Conservation (phyloP, 345 rosid species). For the Euphorbia tirucalli region DNA sequence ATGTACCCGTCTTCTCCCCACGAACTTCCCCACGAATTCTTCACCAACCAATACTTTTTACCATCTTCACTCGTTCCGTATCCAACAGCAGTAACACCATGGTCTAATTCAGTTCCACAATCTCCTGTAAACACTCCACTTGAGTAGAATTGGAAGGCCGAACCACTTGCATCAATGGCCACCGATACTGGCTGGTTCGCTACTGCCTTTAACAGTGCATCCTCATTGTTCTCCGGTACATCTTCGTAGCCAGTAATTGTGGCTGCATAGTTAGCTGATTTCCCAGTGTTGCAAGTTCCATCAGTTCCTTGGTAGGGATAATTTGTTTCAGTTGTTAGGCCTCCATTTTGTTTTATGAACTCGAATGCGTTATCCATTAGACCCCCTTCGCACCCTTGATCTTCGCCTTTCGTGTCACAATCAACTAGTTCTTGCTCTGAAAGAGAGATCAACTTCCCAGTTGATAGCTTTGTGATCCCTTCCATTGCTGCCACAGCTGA, state of each 20-base stretch:
- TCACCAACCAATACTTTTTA: slow-evolving; percentile 21
- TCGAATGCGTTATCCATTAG: slow-evolving; percentile 33
- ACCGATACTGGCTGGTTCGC: slow-evolving; percentile 27
- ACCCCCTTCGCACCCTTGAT: slow-evolving; percentile 32
- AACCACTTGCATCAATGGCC: slow-evolving; percentile 26
- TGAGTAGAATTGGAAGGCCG: slow-evolving; percentile 18
- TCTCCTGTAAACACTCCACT: slow-evolving; percentile 25
- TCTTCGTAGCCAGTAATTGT: slow-evolving; percentile 12
- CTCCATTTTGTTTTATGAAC: slow-evolving; percentile 28
- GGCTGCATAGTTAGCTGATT: slow-evolving; percentile 7
- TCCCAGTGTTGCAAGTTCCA: slow-evolving; percentile 5
- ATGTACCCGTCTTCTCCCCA: slow-evolving; percentile 27
- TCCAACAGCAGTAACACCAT: slow-evolving; percentile 24
- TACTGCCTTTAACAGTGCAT: slow-evolving; percentile 18
- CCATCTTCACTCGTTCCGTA: slow-evolving; percentile 16
- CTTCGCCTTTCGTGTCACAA: slow-evolving; percentile 27
- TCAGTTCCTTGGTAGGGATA: slow-evolving; percentile 25
- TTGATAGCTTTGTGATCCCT: slow-evolving; percentile 39
- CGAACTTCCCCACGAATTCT: slow-evolving; percentile 28
- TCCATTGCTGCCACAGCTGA: slow-evolving; percentile 54
- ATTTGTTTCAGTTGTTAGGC: slow-evolving; percentile 30
- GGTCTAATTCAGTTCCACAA: slow-evolving; percentile 20
- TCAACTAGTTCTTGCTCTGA: slow-evolving; percentile 55
- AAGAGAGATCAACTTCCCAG: slow-evolving; percentile 37
- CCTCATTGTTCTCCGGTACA: slow-evolving; percentile 21